Conservation (phyloP, 192 early-diverging fungal species). For the Coemansia sp. region DNA sequence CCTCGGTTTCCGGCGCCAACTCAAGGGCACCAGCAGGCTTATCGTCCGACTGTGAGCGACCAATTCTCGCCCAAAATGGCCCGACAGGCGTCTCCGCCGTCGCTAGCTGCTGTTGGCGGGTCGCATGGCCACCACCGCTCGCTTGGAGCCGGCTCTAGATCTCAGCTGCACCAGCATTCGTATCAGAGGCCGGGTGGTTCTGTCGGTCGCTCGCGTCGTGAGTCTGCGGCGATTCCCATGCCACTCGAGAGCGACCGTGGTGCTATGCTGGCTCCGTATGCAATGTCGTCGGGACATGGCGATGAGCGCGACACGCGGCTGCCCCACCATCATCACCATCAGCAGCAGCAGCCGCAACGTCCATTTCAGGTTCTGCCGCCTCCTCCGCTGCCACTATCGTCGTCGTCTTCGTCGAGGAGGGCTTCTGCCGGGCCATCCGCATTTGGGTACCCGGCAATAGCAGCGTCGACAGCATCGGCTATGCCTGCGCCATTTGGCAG, state of each 20-base stretch:
- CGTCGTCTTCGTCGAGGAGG: constrained; percentile 11
- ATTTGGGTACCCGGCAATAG: constrained; percentile 17
- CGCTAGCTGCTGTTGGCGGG: background rate
- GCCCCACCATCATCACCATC: background rate
- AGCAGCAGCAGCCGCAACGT: background rate
- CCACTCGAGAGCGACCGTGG: no score
- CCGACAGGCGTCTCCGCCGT: background rate
- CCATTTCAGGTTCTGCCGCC: background rate
- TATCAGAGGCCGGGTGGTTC: background rate
- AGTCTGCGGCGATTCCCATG: background rate
- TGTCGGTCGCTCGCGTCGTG: background rate
- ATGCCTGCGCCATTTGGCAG: background rate
- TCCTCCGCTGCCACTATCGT: background rate
- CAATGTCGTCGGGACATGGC: background rate
- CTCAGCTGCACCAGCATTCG: background rate
- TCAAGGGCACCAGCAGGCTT: constrained; percentile 9
- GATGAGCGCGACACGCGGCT: background rate
- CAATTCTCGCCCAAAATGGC: constrained; percentile 2
- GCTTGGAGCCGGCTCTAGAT: background rate
- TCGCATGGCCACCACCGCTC: constrained; percentile 5
- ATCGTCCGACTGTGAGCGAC: background rate
- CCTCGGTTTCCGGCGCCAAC: background rate
- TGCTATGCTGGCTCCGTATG: background rate
- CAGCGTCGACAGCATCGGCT: no score
- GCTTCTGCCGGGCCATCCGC: constrained; percentile 9